Conservation (phyloP, 1,284 basidiomycete species). For the Tremellales sp. region DNA sequence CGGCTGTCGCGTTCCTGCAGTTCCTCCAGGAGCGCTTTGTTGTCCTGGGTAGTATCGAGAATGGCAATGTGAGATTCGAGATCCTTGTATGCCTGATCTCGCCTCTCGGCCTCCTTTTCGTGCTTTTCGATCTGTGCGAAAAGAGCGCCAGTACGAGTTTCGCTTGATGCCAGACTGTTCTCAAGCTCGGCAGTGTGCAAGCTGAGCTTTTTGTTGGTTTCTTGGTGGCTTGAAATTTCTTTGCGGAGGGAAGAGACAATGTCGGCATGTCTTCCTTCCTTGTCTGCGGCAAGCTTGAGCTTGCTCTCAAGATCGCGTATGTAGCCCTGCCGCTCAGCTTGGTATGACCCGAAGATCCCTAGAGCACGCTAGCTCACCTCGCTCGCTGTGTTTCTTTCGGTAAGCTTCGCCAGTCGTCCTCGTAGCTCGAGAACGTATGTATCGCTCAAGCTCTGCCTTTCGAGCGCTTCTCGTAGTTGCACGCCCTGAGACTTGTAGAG, state of each 20-base stretch:
- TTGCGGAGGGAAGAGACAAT: constrained; percentile 75
- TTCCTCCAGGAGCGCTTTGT: constrained; percentile 58
- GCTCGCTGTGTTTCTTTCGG: constrained; percentile 82
- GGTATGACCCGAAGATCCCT: constrained; percentile 12
- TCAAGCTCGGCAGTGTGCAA: constrained; percentile 90
- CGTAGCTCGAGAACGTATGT: constrained; percentile 81
- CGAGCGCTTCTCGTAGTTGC: constrained; percentile 62
- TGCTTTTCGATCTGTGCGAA: constrained; percentile 68
- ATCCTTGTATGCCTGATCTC: constrained; percentile 60
- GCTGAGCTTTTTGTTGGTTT: constrained; percentile 65
- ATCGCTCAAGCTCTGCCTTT: constrained; percentile 72
- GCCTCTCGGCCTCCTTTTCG: constrained; percentile 70
- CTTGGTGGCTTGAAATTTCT: constrained; percentile 73
- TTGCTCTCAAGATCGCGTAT: constrained; percentile 87
- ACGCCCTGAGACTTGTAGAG: constrained; percentile 85
- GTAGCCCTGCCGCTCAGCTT: constrained; percentile 58
- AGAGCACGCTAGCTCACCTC: constrained; percentile 57
- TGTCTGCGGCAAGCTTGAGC: constrained; percentile 76
- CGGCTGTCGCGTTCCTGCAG: constrained; percentile 72
- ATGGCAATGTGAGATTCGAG: constrained; percentile 69
- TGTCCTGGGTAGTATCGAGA: constrained; percentile 62
- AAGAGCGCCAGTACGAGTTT: constrained; percentile 67
- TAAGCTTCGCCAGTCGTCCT: constrained; percentile 70
- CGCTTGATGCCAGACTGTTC: constrained; percentile 68
- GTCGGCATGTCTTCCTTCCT: constrained; percentile 66